Conservation (phyloP, 2,329 filamentous ascomycete species). For the Cladophialophora yegresii region DNA sequence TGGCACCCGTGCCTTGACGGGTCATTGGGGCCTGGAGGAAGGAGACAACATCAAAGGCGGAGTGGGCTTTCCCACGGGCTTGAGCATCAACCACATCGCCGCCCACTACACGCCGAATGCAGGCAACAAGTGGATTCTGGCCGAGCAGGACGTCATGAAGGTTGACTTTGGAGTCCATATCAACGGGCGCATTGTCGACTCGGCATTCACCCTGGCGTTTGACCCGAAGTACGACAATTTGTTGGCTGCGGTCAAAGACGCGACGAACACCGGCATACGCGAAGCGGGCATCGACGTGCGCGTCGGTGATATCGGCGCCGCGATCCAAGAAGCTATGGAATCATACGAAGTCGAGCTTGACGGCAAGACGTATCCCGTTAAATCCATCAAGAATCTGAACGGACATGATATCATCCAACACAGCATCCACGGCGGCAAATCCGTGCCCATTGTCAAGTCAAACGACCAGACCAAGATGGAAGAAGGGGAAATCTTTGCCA, state of each 20-base stretch:
- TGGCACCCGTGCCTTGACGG: conserved; percentile 73
- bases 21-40: conserved; percentile 73
- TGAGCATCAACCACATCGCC: conserved; percentile 81
- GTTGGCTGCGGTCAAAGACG: conserved; percentile 66
- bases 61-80: conserved; percentile 82
- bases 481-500: conserved; percentile 91
- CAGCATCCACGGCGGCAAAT: conserved; percentile 89
- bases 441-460: conserved; percentile 89
- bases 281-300: conserved; percentile 91
- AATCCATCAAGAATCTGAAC: conserved; percentile 82
- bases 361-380: conserved; percentile 75
- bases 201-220: conserved; percentile 69
- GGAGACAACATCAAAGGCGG: conserved; percentile 77
- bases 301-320: conserved; percentile 78
- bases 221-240: conserved; percentile 70
- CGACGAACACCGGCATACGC: conserved; percentile 73
- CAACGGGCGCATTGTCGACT: conserved; percentile 71
- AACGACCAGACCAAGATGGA: conserved; percentile 94
- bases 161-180: conserved; percentile 72
- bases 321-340: conserved; percentile 90
- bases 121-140: conserved; percentile 73
- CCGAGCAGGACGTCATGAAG: conserved; percentile 70
- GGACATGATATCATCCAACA: conserved; percentile 89
- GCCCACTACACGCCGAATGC: conserved; percentile 87
- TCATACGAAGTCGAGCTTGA: conserved; percentile 85